A percentile compares a stretch with the other conserved stretches of the same genome.
These are phyloP conservation scores for Aspergillus nanangensis DNA, from an alignment of 495 filamentous ascomycete genomes.

Conservation along the genomic window DNA sequence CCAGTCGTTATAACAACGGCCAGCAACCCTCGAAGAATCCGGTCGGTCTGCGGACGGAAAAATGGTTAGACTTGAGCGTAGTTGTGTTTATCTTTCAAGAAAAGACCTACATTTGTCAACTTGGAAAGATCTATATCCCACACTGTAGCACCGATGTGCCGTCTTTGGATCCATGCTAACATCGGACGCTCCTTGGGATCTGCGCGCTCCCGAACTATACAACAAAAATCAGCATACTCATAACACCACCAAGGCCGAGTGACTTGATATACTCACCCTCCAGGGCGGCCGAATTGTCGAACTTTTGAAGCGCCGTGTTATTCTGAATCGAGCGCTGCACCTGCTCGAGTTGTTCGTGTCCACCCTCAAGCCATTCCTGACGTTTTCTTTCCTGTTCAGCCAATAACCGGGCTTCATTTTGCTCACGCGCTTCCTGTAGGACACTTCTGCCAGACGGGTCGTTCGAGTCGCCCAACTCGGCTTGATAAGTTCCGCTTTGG, in stretches of 20 bases:
- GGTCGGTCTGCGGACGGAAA: constrained; percentile 35
- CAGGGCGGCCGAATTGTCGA: constrained; percentile 30
- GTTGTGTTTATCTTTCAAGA: neutral
- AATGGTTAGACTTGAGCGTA: no score
- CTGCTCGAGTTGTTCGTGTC: constrained; percentile 35
- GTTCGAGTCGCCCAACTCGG: constrained; percentile 36
- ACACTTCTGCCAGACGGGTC: constrained; percentile 41
- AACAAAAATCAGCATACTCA: neutral
- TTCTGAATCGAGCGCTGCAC: constrained; percentile 33
- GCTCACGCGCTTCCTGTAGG: constrained; percentile 43
- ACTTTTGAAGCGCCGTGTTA: constrained; percentile 50
- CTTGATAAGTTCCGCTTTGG: constrained; percentile 39
- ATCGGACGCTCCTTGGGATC: constrained; percentile 37
- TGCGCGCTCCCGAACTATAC: constrained; percentile 33
- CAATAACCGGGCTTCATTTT: constrained; percentile 40
- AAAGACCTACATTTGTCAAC: constrained; percentile 31
- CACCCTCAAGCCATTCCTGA: constrained; percentile 39
- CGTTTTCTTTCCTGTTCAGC: constrained; percentile 46
- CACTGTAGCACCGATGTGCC: constrained; percentile 36
- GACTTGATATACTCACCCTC: constrained; percentile 22
- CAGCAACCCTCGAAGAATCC: constrained; percentile 61
- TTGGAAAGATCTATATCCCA: constrained; percentile 26
- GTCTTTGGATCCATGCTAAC: constrained; percentile 47
- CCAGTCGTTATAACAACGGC: constrained; percentile 49
- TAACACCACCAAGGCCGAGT: neutral